These are phyloP conservation scores for Mucor circinelloides DNA, from an alignment of 371 early-diverging fungal species.

Conservation along the genomic window DNA sequence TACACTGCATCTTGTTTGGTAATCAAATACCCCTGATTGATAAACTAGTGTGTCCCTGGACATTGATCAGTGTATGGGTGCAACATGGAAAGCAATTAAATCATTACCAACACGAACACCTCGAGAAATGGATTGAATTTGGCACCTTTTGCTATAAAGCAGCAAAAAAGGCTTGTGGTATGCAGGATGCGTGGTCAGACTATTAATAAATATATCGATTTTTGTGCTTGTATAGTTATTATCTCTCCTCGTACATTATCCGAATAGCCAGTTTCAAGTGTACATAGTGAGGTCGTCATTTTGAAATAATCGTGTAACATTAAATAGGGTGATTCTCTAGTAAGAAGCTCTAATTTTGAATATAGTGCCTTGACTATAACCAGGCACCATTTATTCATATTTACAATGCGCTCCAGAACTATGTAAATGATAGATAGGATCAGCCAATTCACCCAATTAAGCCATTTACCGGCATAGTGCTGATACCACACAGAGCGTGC, in stretches of 20 bases:
- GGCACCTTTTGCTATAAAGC: neutral
- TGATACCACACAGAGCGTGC: neutral
- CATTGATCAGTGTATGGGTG: constrained; percentile 7
- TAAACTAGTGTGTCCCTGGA: constrained; percentile 3
- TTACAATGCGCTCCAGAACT: neutral
- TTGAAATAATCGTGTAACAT: neutral
- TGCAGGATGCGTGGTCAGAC: neutral
- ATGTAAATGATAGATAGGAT: too few species aligned
- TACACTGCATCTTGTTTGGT: constrained; percentile 6
- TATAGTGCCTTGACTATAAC: too few species aligned
- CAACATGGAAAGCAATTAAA: neutral
- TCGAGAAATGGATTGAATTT: constrained; percentile 4
- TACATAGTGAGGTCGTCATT: neutral
- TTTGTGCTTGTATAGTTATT: neutral
- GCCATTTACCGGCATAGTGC: too few species aligned
- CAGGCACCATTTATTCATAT: neutral
- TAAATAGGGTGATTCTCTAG: too few species aligned
- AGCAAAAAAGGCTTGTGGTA: constrained; percentile 4
- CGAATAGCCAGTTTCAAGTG: neutral
- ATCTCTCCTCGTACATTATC: neutral
- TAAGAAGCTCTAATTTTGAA: neutral
- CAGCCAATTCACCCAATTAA: neutral
- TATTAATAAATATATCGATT: neutral
- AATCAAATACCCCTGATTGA: constrained; percentile 1
- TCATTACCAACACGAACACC: neutral